phyloP scores from a whole-genome alignment of 306 rosid genomes.

The Vigna nakashimae region DNA sequence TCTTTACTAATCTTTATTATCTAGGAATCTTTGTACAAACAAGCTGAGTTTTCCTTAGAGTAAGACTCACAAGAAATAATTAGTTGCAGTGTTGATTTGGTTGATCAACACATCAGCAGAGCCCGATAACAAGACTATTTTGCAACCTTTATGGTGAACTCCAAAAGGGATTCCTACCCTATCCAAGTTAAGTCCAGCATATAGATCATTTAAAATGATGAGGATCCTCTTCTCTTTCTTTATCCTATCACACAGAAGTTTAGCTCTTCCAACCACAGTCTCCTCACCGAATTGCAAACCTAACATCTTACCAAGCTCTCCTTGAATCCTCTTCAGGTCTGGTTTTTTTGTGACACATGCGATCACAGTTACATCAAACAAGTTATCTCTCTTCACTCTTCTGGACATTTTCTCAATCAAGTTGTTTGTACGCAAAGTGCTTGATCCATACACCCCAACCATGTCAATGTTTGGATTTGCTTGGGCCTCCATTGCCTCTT shows the following conservation, averaged over 20 bases:
- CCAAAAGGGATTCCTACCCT: slow-evolving; percentile 23
- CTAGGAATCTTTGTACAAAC: not conserved
- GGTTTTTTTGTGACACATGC: slow-evolving; percentile 11
- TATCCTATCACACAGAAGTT: not conserved
- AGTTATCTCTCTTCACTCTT: slow-evolving; percentile 5
- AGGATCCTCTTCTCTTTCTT: slow-evolving; percentile 20
- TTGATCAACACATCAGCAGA: not conserved
- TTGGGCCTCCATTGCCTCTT: not conserved
- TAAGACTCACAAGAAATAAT: not conserved
- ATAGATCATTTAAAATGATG: not conserved
- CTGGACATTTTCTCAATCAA: too few relatives aligned
- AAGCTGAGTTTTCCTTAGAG: not conserved
- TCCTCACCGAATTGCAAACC: slow-evolving; percentile 11
- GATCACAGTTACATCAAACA: not conserved
- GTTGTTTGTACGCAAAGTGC: not conserved
- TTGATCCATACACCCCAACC: not conserved
- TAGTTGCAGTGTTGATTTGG: slow-evolving; percentile 14
- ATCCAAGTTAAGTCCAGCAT: not conserved
- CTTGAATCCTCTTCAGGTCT: slow-evolving; percentile 3
- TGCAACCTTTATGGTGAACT: slow-evolving; percentile 18
- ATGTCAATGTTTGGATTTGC: not conserved
- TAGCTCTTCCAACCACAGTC: not conserved
- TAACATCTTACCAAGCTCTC: not conserved
- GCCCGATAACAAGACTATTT: not conserved
- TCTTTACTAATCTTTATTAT: not conserved